Conservation (phyloP, 305 asterid species). For the Fraxinus xanthoxyloides region DNA sequence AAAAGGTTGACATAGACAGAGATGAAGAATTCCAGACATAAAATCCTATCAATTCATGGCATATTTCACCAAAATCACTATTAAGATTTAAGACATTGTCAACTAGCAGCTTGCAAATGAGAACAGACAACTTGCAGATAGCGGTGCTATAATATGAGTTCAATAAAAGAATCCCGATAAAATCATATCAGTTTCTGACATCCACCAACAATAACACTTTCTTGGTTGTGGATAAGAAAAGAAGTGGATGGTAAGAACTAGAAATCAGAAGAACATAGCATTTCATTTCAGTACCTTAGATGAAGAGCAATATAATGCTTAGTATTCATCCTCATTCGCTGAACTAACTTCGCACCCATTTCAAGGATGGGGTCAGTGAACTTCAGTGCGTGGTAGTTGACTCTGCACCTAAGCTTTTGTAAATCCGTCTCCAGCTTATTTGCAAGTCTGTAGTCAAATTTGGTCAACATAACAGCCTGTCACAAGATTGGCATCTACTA, state of each 20-base stretch:
- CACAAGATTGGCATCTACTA: slow-evolving; percentile 27
- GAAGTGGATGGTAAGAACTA: slow-evolving; percentile 12
- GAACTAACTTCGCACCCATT: slow-evolving; percentile 79
- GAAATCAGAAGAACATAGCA: slow-evolving; percentile 10
- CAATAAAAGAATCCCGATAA: background rate
- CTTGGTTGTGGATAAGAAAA: slow-evolving; percentile 7
- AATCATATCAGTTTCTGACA: background rate
- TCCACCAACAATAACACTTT: slow-evolving; percentile 9
- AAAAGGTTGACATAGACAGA: background rate
- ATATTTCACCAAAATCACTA: background rate
- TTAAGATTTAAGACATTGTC: background rate
- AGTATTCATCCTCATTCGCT: slow-evolving; percentile 74
- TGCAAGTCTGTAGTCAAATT: slow-evolving; percentile 92
- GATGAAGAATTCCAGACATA: background rate
- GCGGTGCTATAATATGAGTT: background rate
- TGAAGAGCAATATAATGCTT: slow-evolving; percentile 90
- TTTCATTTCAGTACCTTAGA: slow-evolving; percentile 53
- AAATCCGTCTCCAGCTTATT: slow-evolving; percentile 71
- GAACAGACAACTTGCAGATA: background rate
- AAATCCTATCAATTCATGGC: background rate
- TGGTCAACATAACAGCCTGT: slow-evolving; percentile 92
- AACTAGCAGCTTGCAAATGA: background rate
- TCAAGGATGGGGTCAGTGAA: slow-evolving; percentile 73
- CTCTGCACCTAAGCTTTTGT: slow-evolving; percentile 97
- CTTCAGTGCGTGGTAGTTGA: slow-evolving; percentile 87